These are phyloP conservation scores for Fusarium camptoceras DNA, from an alignment of 2,329 filamentous ascomycete species.

Conservation along the genomic window DNA sequence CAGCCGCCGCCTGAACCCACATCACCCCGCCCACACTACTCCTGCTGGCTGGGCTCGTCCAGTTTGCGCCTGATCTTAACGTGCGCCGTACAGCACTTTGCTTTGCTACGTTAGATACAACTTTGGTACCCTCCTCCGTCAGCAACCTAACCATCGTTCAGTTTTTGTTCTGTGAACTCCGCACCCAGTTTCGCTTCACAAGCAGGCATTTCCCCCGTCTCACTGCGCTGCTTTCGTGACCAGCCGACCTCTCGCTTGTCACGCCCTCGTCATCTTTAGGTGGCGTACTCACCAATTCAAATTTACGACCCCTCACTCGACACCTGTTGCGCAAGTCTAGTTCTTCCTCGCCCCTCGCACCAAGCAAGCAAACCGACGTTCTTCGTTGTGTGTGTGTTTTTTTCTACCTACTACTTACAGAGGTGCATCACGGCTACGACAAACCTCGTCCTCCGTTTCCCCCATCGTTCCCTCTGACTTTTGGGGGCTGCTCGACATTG, in stretches of 20 bases:
- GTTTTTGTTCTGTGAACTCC: constrained; percentile 39
- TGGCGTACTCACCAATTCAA: constrained; percentile 40
- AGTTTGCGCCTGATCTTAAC: constrained; percentile 47
- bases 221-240: constrained; percentile 46
- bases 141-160: constrained; percentile 36
- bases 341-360: constrained; percentile 45
- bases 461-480: constrained; percentile 33
- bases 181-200: constrained; percentile 33
- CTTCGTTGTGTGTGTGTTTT: constrained; percentile 35
- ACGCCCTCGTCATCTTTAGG: constrained; percentile 45
- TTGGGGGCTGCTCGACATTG: constrained; percentile 41
- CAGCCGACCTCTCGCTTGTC: constrained; percentile 42
- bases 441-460: constrained; percentile 39
- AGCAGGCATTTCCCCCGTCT: constrained; percentile 46
- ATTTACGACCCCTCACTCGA: constrained; percentile 44
- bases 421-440: constrained; percentile 26
- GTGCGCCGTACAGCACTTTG: constrained; percentile 40
- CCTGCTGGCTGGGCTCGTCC: constrained; percentile 6
- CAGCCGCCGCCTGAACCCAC: constrained; percentile 39
- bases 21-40: constrained; percentile 36
- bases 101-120: constrained; percentile 34
- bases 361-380: constrained; percentile 18
- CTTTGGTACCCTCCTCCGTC: constrained; percentile 45
- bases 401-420: constrained; percentile 25
- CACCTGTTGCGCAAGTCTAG: constrained; percentile 44